Conservation (phyloP, 805 yeast species). For the Yamadazyma endophytica region DNA sequence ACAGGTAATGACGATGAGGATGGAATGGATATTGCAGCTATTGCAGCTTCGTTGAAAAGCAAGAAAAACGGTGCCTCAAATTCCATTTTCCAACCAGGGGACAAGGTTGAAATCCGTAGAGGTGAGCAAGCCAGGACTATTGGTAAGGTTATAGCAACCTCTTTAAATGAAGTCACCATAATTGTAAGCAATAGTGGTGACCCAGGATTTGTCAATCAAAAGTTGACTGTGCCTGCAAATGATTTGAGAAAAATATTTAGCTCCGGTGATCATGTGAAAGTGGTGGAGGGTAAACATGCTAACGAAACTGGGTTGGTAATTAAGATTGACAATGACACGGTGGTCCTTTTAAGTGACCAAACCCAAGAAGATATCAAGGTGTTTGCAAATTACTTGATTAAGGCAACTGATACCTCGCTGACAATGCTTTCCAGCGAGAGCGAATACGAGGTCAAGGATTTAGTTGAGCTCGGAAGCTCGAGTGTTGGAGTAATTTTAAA, state of each 20-base stretch:
- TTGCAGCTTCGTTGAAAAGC: conserved; percentile 80
- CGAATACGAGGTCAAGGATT: conserved; percentile 80
- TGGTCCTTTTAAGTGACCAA: conserved; percentile 85
- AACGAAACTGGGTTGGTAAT: conserved; percentile 96
- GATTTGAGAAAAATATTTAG: conserved; percentile 81
- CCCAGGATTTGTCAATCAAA: conserved; percentile 47
- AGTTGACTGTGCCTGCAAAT: conserved; percentile 75
- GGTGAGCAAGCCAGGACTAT: conserved; percentile 92
- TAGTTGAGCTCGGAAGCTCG: conserved; percentile 82
- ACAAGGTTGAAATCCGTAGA: conserved; percentile 81
- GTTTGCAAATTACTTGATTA: conserved; percentile 84
- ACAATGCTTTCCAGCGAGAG: conserved; percentile 60
- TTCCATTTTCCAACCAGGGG: conserved; percentile 80
- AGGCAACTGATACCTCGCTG: conserved; percentile 80
- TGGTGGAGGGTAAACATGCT: conserved; percentile 82
- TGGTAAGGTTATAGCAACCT: conserved; percentile 72
- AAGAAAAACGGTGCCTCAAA: conserved; percentile 22
- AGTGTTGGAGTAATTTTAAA: conserved; percentile 85
- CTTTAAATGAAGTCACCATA: conserved; percentile 50
- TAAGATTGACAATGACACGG: conserved; percentile 75
- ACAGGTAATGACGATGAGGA: conserved; percentile 68
- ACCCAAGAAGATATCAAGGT: conserved; percentile 86
- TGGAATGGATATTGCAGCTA: conserved; percentile 81
- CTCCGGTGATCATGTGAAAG: conserved; percentile 94
- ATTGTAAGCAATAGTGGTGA: conserved; percentile 54